phyloP scores from a whole-genome alignment of 306 rosid genomes.

The Pyrus communis region DNA sequence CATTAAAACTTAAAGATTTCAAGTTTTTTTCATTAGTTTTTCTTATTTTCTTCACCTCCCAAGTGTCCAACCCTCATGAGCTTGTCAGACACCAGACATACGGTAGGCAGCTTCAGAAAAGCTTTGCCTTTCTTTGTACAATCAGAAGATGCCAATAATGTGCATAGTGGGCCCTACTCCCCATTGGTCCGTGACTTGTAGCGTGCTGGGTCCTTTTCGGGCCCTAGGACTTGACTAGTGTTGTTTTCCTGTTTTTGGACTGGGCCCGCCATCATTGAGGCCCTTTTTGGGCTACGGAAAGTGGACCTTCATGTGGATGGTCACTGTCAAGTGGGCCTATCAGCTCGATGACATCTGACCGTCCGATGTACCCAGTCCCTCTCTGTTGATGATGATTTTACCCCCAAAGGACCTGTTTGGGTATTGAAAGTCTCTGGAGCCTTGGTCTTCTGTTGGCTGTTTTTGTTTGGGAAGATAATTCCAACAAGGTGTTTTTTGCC shows the following conservation, averaged over 20 bases:
- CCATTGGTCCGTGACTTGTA: constrained; percentile 14
- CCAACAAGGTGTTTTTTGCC: background rate
- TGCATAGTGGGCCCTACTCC: constrained; percentile 13
- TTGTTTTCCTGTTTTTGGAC: constrained; percentile 10
- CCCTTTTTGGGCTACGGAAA: constrained; percentile 17
- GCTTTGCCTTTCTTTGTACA: constrained; percentile 23
- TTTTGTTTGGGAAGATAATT: background rate
- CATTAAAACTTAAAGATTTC: too few relatives aligned
- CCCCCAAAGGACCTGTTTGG: background rate
- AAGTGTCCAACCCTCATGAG: constrained; percentile 1
- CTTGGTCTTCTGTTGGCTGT: background rate
- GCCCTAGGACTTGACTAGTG: constrained; percentile 13
- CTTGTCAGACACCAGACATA: constrained; percentile 31
- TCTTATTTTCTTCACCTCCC: background rate
- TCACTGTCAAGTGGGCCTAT: constrained; percentile 15
- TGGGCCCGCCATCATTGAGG: constrained; percentile 29
- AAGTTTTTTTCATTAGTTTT: too few relatives aligned
- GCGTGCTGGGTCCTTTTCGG: constrained; percentile 42
- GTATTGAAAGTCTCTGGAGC: background rate
- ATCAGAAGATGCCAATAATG: constrained; percentile 13
- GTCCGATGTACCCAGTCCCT: constrained; percentile 5
- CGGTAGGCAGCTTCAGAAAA: constrained; percentile 36
- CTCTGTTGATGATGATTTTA: background rate
- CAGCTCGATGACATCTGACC: background rate
- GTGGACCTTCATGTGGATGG: constrained; percentile 3